phyloP scores from a whole-genome alignment of 2,329 filamentous ascomycete genomes.

The Neofusicoccum umdonicola region DNA sequence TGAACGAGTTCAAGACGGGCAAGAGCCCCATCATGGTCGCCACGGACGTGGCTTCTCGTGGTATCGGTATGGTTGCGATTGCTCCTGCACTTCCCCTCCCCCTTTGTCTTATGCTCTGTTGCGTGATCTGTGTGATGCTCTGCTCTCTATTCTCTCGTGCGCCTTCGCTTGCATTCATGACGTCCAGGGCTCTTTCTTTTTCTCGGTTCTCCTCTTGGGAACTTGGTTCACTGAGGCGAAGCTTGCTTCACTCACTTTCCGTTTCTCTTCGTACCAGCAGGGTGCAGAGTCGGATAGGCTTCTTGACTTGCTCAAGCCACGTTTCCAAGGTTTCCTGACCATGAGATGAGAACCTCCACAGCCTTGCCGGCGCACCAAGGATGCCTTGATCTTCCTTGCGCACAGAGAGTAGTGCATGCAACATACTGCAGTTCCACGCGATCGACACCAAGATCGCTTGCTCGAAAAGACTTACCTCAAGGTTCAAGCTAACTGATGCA shows the following conservation, averaged over 20 bases:
- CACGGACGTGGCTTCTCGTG: slow-evolving; percentile 98
- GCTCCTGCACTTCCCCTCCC: slow-evolving; percentile 37
- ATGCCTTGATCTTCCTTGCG: slow-evolving; percentile 46
- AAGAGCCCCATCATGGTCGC: slow-evolving; percentile 99
- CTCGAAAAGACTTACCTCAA: slow-evolving; percentile 46
- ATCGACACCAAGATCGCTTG: slow-evolving; percentile 55
- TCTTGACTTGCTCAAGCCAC: slow-evolving; percentile 77
- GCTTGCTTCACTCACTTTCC: slow-evolving; percentile 71
- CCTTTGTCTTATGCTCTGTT: slow-evolving; percentile 40
- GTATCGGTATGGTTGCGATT: slow-evolving; percentile 95
- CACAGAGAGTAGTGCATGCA: slow-evolving; percentile 58
- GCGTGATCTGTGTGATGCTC: slow-evolving; percentile 72
- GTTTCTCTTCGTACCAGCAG: slow-evolving; percentile 65
- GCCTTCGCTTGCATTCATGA: slow-evolving; percentile 74
- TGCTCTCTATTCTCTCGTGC: slow-evolving; percentile 89
- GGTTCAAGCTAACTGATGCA: slow-evolving; percentile 71
- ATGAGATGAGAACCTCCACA: slow-evolving; percentile 54
- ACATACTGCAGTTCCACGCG: slow-evolving; percentile 57
- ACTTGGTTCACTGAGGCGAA: slow-evolving; percentile 81
- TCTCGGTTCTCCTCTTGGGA: slow-evolving; percentile 78
- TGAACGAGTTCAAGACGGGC: slow-evolving; percentile 99
- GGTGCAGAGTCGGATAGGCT: slow-evolving; percentile 76
- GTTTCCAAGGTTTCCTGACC: slow-evolving; percentile 69
- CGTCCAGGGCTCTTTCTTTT: slow-evolving; percentile 84
- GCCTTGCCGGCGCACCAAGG: slow-evolving; percentile 41